These are phyloP conservation scores for Claviceps digitariae DNA, from an alignment of 2,329 filamentous ascomycete genomes.

Conservation along the genomic window DNA sequence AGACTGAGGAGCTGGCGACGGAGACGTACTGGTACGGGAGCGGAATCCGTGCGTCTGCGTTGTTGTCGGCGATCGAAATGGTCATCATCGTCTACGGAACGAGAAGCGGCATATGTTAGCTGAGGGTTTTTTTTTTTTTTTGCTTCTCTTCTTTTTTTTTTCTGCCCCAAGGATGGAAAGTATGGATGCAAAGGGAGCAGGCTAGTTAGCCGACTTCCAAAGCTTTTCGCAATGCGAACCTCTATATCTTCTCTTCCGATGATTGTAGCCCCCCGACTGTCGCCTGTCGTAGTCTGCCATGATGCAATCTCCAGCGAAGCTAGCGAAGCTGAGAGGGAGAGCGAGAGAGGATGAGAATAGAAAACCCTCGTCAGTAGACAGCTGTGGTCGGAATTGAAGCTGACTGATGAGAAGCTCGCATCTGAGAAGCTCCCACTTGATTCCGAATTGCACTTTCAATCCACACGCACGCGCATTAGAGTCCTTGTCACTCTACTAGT, in stretches of 20 bases:
- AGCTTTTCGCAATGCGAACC: conserved; percentile 34
- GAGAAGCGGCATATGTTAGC: conserved; percentile 1
- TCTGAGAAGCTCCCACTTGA: neutral
- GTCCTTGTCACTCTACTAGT: neutral
- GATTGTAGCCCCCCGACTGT: conserved; percentile 39
- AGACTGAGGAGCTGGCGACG: conserved; percentile 68
- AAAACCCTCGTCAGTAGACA: neutral
- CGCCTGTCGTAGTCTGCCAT: conserved; percentile 47
- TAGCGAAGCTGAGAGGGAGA: neutral
- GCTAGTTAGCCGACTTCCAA: neutral
- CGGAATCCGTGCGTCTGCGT: conserved; percentile 59
- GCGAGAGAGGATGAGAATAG: too few species aligned
- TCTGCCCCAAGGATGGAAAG: neutral
- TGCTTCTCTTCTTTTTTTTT: neutral
- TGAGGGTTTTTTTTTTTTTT: neutral
- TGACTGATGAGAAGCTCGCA: neutral
- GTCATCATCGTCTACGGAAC: conserved; percentile 50
- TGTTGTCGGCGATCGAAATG: conserved; percentile 61
- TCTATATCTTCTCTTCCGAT: conserved; percentile 68
- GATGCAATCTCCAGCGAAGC: neutral
- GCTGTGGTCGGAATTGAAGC: neutral
- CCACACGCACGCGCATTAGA: neutral
- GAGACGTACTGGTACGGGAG: conserved; percentile 54
- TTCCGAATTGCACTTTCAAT: neutral
- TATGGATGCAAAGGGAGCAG: neutral